Evolutionary conservation across 192 early-diverging fungal species (phyloP).

Genomic region (Coemansia biformis): DNA sequence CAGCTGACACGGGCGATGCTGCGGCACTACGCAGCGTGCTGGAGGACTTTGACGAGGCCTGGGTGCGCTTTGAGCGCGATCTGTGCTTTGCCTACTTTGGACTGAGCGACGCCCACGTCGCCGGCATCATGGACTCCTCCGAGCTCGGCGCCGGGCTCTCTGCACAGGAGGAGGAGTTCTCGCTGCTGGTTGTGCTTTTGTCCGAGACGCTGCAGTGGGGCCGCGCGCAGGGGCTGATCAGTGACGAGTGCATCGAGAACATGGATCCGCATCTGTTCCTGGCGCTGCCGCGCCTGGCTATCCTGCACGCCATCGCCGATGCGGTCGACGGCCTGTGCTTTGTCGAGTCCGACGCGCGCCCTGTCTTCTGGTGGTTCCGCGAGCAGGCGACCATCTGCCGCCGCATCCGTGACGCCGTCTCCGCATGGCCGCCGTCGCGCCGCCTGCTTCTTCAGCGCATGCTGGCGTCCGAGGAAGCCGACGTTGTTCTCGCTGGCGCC

Average conservation of each 20-base stretch:
- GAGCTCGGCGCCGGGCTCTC: slow-evolving; percentile 15
- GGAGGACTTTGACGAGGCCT: slow-evolving; percentile 59
- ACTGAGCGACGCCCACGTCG: slow-evolving; percentile 47
- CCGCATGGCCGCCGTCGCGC: slow-evolving; percentile 5
- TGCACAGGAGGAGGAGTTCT: slow-evolving; percentile 21
- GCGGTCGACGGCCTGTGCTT: slow-evolving; percentile 55
- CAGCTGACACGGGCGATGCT: slow-evolving; percentile 3
- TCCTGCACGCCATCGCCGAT: slow-evolving; percentile 54
- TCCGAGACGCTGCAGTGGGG: slow-evolving; percentile 56
- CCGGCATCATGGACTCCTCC: slow-evolving; percentile 53
- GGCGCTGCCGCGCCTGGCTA: slow-evolving; percentile 56
- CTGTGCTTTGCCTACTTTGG: slow-evolving; percentile 69
- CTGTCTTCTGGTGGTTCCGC: slow-evolving; percentile 61
- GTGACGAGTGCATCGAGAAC: slow-evolving; percentile 45
- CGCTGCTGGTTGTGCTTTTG: slow-evolving; percentile 56
- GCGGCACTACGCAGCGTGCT: slow-evolving; percentile 53
- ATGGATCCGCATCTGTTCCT: slow-evolving; percentile 59
- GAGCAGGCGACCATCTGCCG: slow-evolving; percentile 33
- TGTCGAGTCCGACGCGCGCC: slow-evolving; percentile 44
- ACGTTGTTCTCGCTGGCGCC: slow-evolving; percentile 12
- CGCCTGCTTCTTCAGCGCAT: slow-evolving; percentile 27
- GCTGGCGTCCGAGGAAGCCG: slow-evolving; percentile 42
- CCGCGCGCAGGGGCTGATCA: slow-evolving; percentile 24
- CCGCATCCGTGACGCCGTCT: slow-evolving; percentile 11
- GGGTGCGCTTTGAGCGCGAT: slow-evolving; percentile 64